Evolutionary conservation across 805 yeast species (phyloP), one percentile per base, ranked within the genome.

Genomic region (Saturnispora sanitii): DNA sequence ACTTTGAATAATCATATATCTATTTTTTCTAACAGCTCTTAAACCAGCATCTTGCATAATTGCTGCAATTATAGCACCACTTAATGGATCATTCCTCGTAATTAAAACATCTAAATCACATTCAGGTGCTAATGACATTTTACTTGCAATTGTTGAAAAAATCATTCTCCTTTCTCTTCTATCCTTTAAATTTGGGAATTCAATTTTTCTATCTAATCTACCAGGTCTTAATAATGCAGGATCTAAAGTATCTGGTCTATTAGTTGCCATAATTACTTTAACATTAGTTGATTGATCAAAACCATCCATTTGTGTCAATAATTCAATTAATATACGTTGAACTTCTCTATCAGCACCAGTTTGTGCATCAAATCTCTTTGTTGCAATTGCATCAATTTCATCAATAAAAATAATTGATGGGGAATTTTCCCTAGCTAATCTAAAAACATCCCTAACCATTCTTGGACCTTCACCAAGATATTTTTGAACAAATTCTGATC

Each of bases 31-130:
- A 35, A 92, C 97, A 2, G 99, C 99, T 53, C 98, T 78, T 52
- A 92, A 73, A 51, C 99, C 99, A 22, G 99, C 99, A 66, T 94
- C 99, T 73, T 92, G 99, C 98, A 92, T 92, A 52, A 92, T 90
- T 15, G 98, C 98, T 13, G 99, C 97, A 58, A 92, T 92, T 43
- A 90, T 75, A 11, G 95, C 98, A 57, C 99, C 99, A 28, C 96
- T 85, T 44, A 94, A 69, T 31, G 98, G 95, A 60, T 92, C 98
- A 58, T 92, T 92, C 63, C 99, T 82, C 53, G 87, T 77, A 52
- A 92, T 90, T 53, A 92, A 73, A 18, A 96, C 82, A 65, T 94
- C 98, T 53, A 92, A 73, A 61, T 92, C 99, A 39, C 78, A 95
- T 65, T 92, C 99, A 20, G 99, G 99, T 3, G 98, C 94, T 50